These are phyloP conservation scores for Aureobasidium sp. DNA, from an alignment of 2,329 filamentous ascomycete species.

Conservation along the genomic window DNA sequence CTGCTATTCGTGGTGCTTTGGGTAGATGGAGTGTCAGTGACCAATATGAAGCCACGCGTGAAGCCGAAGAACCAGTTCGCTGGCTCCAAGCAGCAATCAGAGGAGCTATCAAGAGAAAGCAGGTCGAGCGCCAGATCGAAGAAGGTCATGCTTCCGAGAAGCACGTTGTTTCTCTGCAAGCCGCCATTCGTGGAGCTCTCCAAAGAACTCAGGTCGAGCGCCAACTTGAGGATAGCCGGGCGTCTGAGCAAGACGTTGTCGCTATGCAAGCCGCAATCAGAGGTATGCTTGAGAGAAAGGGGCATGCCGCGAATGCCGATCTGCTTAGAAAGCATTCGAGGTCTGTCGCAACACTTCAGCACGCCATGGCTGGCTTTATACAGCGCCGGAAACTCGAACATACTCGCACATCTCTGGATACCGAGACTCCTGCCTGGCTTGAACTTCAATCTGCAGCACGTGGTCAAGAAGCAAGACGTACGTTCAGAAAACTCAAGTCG, in stretches of 20 bases:
- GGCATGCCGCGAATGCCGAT: conserved; percentile 41
- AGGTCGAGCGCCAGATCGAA: conserved; percentile 45
- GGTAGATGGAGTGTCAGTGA: conserved; percentile 46
- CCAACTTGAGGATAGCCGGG: conserved; percentile 53
- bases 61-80: conserved; percentile 27
- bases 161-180: conserved; percentile 43
- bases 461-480: conserved; percentile 2
- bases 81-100: conserved; percentile 40
- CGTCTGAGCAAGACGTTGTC: conserved; percentile 51
- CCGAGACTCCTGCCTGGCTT: conserved; percentile 1
- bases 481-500: conserved; percentile 6
- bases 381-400: conserved; percentile 21
- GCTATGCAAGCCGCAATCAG: conserved; percentile 48
- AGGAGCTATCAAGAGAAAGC: conserved; percentile 35
- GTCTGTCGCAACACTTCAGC: conserved; percentile 29
- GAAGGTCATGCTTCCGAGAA: conserved; percentile 55
- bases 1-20: conserved; percentile 41
- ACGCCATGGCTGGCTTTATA: conserved; percentile 33
- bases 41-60: conserved; percentile 34
- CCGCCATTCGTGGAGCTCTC: conserved; percentile 56
- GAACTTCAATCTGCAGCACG: conserved; percentile 13
- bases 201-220: conserved; percentile 29
- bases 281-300: conserved; percentile 47
- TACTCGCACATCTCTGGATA: background rate
- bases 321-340: conserved; percentile 40